These are phyloP conservation scores for Curvularia lunata DNA, from an alignment of 2,329 filamentous ascomycete genomes.

Conservation along the genomic window DNA sequence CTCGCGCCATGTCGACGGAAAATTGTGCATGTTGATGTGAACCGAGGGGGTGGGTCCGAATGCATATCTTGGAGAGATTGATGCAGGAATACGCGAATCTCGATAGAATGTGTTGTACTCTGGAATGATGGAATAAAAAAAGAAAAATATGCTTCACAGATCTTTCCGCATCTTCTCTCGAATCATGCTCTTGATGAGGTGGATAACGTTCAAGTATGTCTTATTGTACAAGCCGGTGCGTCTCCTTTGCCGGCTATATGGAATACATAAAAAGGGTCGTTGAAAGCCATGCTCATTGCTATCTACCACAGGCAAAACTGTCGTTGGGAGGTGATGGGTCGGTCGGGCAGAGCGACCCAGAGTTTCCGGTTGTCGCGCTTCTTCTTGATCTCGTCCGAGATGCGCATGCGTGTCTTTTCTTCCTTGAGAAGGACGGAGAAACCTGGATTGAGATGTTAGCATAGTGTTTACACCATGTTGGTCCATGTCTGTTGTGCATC, in stretches of 20 bases:
- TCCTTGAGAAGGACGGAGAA: conserved; percentile 88
- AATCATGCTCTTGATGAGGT: background rate
- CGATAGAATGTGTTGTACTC: conserved; percentile 23
- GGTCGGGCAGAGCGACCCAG: conserved; percentile 88
- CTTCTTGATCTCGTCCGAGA: conserved; percentile 76
- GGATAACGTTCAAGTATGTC: conserved; percentile 16
- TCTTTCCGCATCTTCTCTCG: background rate
- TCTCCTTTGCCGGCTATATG: conserved; percentile 4
- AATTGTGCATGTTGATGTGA: background rate
- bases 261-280: conserved; percentile 10
- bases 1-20: conserved; percentile 5
- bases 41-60: background rate
- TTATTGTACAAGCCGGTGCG: conserved; percentile 25
- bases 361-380: conserved; percentile 77
- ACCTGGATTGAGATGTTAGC: conserved; percentile 54
- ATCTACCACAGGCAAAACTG: conserved; percentile 90
- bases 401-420: conserved; percentile 84
- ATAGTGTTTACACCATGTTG: conserved; percentile 32
- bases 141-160: too few relatives aligned
- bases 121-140: conserved; percentile 28
- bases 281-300: background rate
- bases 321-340: conserved; percentile 80
- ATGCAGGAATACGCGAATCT: conserved; percentile 10
- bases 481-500: background rate
- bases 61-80: background rate